These are phyloP conservation scores for Mycocentrospora acerina DNA, from an alignment of 2,329 filamentous ascomycete genomes.

Conservation along the genomic window DNA sequence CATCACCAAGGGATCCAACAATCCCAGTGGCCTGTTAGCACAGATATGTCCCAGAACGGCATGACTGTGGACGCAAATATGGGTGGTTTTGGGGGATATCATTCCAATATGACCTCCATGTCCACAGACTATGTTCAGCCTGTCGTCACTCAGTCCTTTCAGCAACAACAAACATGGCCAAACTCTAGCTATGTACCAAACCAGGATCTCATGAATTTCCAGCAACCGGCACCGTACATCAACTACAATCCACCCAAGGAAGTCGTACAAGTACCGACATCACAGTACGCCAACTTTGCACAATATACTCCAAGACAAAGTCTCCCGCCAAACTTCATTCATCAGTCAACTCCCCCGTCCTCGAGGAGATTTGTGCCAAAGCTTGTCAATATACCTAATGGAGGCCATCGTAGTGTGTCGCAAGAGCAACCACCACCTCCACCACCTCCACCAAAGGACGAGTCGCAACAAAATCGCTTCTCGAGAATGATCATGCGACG, in stretches of 20 bases:
- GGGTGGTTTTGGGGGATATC: slow-evolving; percentile 32
- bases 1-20: slow-evolving; percentile 32
- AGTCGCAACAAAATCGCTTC: slow-evolving; percentile 36
- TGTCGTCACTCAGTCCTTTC: slow-evolving; percentile 31
- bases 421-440: slow-evolving; percentile 33
- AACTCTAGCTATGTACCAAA: slow-evolving; percentile 40
- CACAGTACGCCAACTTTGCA: slow-evolving; percentile 36
- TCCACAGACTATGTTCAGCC: slow-evolving; percentile 35
- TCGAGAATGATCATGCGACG: slow-evolving; percentile 39
- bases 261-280: slow-evolving; percentile 35
- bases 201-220: slow-evolving; percentile 36
- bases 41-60: slow-evolving; percentile 31
- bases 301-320: slow-evolving; percentile 37
- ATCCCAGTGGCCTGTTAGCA: slow-evolving; percentile 37
- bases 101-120: slow-evolving; percentile 33
- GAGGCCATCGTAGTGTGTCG: slow-evolving; percentile 26
- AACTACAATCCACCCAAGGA: slow-evolving; percentile 35
- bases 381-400: slow-evolving; percentile 36
- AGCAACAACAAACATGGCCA: slow-evolving; percentile 32
- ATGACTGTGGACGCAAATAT: slow-evolving; percentile 32
- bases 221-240: slow-evolving; percentile 33
- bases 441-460: slow-evolving; percentile 40
- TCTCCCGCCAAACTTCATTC: slow-evolving; percentile 38
- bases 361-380: slow-evolving; percentile 38
- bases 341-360: slow-evolving; percentile 19